phyloP scores from a whole-genome alignment of 306 rosid species.

The Clitoria ternatea region DNA sequence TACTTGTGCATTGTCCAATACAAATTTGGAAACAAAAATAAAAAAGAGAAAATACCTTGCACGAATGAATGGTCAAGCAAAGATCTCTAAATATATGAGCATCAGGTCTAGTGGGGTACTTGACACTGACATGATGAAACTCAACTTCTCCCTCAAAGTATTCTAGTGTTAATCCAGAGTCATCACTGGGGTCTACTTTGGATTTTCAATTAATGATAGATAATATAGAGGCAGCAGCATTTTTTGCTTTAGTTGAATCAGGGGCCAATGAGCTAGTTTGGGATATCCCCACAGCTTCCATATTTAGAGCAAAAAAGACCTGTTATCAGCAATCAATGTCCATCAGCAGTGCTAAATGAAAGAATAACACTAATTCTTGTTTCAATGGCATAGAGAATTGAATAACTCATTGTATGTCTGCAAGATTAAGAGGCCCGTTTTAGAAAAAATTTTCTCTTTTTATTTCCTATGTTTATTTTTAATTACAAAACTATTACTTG shows the following conservation, averaged over 20 bases:
- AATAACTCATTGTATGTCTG: no score
- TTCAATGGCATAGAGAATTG: no score
- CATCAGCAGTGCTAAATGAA: no score
- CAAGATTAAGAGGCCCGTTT: no score
- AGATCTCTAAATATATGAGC: conserved; percentile 57
- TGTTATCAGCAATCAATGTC: conserved; percentile 14
- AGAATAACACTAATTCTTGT: no score
- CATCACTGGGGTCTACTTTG: conserved; percentile 52
- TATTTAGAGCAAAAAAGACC: conserved; percentile 67
- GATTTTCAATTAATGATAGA: conserved; percentile 61
- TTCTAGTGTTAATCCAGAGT: conserved; percentile 41
- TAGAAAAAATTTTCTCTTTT: no score
- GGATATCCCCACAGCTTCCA: conserved; percentile 54
- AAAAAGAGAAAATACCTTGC: conserved; percentile 58
- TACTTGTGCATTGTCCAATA: no score
- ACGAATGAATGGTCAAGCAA: conserved; percentile 50
- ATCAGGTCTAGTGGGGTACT: conserved; percentile 64
- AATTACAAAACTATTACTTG: no score
- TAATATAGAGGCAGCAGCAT: conserved; percentile 62
- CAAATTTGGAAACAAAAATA: neutral
- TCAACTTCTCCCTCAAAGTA: conserved; percentile 60
- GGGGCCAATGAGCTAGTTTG: conserved; percentile 53
- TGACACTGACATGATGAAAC: conserved; percentile 55
- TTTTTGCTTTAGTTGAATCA: conserved; percentile 53
- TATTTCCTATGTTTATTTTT: no score